phyloP scores from a whole-genome alignment of 2,329 filamentous ascomycete genomes.

The Aspergillus unguis region DNA sequence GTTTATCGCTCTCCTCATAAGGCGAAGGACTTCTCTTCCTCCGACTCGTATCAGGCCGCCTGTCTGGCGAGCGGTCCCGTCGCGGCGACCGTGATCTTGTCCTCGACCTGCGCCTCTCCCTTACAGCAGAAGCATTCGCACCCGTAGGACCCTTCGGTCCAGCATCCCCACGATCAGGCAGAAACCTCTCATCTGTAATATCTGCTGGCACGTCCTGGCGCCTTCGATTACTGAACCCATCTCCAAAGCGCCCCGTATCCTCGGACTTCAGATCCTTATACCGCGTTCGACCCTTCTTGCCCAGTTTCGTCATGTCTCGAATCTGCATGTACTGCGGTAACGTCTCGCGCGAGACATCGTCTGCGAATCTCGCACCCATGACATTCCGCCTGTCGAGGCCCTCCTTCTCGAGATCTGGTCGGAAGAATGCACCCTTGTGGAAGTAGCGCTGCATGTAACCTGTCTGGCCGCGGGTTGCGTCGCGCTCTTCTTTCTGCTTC shows the following conservation, averaged over 20 bases:
- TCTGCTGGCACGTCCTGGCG: slow-evolving; percentile 33
- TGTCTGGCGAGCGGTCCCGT: slow-evolving; percentile 40
- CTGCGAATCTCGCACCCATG: slow-evolving; percentile 77
- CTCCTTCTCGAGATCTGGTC: slow-evolving; percentile 71
- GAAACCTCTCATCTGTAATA: slow-evolving; percentile 46
- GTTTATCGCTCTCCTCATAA: slow-evolving; percentile 42
- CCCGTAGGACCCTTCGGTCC: slow-evolving; percentile 40
- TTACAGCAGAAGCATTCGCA: slow-evolving; percentile 45
- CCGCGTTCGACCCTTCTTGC: slow-evolving; percentile 84
- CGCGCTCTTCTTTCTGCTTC: slow-evolving; percentile 72
- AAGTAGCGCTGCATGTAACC: slow-evolving; percentile 93
- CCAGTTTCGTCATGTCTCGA: slow-evolving; percentile 88
- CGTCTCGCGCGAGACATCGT: slow-evolving; percentile 81
- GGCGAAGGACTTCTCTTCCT: slow-evolving; percentile 44
- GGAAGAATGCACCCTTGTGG: slow-evolving; percentile 95
- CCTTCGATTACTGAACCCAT: slow-evolving; percentile 30
- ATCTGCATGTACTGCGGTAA: slow-evolving; percentile 90
- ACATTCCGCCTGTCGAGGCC: slow-evolving; percentile 77
- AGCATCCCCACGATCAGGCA: slow-evolving; percentile 42
- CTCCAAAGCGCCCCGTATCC: slow-evolving; percentile 83
- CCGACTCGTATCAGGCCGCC: slow-evolving; percentile 38
- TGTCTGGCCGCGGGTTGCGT: slow-evolving; percentile 74
- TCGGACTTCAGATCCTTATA: slow-evolving; percentile 86
- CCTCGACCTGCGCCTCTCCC: slow-evolving; percentile 34
- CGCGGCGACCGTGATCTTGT: slow-evolving; percentile 54